Conservation (phyloP, 306 rosid species). For the Quercus aquifolioides region DNA sequence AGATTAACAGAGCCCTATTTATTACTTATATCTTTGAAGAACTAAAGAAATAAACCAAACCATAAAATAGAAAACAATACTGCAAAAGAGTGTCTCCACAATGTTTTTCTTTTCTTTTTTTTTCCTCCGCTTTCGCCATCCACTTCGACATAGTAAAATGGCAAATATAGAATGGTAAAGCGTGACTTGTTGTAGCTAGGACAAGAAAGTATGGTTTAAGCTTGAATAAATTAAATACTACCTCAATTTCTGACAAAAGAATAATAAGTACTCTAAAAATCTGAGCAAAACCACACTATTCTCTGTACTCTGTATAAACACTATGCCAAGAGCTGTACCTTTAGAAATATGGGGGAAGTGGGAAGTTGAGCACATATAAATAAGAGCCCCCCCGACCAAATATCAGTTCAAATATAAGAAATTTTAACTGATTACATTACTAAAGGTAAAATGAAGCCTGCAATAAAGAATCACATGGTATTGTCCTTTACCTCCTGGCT, state of each 20-base stretch:
- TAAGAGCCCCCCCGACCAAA: background rate
- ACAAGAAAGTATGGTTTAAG: background rate
- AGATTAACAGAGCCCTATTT: no score
- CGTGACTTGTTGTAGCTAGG: background rate
- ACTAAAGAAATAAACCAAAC: no score
- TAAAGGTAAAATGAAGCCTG: constrained; percentile 15
- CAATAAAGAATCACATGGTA: constrained; percentile 9
- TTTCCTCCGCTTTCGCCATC: no score
- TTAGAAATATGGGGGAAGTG: background rate
- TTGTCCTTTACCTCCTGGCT: constrained; percentile 20
- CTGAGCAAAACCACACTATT: constrained; percentile 5
- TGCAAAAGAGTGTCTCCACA: no score
- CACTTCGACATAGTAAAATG: no score
- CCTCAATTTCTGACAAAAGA: constrained; percentile 17
- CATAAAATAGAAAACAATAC: no score
- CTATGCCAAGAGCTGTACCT: background rate
- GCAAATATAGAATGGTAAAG: no score
- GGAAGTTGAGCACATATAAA: background rate
- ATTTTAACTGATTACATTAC: constrained; percentile 44
- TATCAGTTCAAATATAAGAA: background rate
- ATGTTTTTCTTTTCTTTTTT: no score
- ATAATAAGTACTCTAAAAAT: constrained; percentile 11
- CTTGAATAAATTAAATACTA: background rate
- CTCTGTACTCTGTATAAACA: constrained; percentile 8
- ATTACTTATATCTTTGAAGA: no score